A percentile compares a stretch with the other conserved stretches of the same genome.
These are phyloP conservation scores for Exophiala dermatitidis DNA, from an alignment of 2,329 filamentous ascomycete genomes.

Conservation along the genomic window DNA sequence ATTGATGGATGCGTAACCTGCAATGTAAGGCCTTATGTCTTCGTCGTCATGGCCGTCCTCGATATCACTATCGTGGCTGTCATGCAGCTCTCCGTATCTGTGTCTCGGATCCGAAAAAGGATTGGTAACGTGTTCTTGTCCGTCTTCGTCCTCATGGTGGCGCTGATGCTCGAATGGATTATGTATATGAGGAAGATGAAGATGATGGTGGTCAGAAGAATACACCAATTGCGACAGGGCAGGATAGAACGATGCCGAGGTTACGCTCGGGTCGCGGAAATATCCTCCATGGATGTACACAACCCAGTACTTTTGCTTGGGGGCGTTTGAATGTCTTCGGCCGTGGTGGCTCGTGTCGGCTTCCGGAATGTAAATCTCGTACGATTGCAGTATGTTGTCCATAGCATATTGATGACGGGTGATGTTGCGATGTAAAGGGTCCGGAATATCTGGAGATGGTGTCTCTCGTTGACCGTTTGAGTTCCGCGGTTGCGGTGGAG, in stretches of 20 bases:
- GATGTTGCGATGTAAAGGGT: constrained; percentile 11
- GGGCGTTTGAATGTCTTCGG: background rate
- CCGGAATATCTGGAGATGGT: constrained; percentile 2
- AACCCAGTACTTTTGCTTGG: constrained; percentile 20
- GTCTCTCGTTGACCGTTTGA: constrained; percentile 1
- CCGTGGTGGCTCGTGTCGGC: constrained; percentile 1
- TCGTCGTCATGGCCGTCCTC: background rate
- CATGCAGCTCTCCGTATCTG: too few species aligned
- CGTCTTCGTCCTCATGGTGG: background rate
- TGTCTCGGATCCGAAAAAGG: too few species aligned
- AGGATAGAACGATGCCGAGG: constrained; percentile 32
- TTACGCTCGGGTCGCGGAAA: constrained; percentile 42
- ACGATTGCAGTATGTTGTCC: constrained; percentile 26
- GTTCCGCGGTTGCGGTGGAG: background rate
- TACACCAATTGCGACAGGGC: constrained; percentile 32
- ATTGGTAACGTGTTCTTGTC: too few species aligned
- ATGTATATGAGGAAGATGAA: background rate
- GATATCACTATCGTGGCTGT: too few species aligned
- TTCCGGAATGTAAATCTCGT: constrained; percentile 23
- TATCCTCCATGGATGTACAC: constrained; percentile 44
- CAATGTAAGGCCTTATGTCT: constrained; percentile 27
- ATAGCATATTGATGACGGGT: constrained; percentile 24
- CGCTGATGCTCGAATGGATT: constrained; percentile 1
- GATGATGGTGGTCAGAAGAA: constrained; percentile 1
- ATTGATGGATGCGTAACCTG: constrained; percentile 40